Base-by-base conservation (phyloP, 1,284 basidiomycete species). In the Anthracocystis panici-leucophaei region DNA sequence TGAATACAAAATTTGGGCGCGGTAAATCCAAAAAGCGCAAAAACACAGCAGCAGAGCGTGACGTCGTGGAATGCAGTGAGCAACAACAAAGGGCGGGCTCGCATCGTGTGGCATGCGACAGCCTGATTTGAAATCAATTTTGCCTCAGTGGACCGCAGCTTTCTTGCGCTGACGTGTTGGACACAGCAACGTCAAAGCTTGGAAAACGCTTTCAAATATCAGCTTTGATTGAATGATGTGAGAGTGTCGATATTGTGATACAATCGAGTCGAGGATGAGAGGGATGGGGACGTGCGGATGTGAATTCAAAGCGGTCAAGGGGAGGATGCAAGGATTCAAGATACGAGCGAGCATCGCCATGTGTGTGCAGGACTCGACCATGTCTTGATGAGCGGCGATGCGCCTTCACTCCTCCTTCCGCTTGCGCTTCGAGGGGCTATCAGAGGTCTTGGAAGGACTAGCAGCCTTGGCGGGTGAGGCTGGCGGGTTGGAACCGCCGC, bases 111-210 rank as follows among this genome's bases (percentile, higher is more conserved):
- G 48, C 29, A 23, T 21, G 16, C 21, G 6, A n/a, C n/a, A 12
- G 6, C 44, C 46, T 60, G 65, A 60, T 67, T 67, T 67, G 44
- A 67, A 67, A 67, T 67, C 65, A 57, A 44, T 54, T 20, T 49
- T 25, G 54, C 50, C 48, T 61, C 49, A 54, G 45, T 67, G 65
- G 65, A 42, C 27, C 11, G 49, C 35, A 38, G 23, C 38, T 21
- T 38, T 41, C 38, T 40, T 20, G 10, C 31, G 48, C 48, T 11
- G 9, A 25, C 23, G 23, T 16, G 44, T 25, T 33, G 2, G 48
- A 33, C 16, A 49, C 9, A 18, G 16, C 48, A 33, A 16, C 25
- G 5, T 33, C 29, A 31, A 49, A 46, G 44, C 44, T 12, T 27
- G 18, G 18, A 12, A 12, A 38, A 38, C 14, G 44, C 25, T 46